Evolutionary conservation across 768 basidiomycete species (phyloP), one percentile per base, ranked within the genome.

Genomic region (Crassisporium funariophilum): DNA sequence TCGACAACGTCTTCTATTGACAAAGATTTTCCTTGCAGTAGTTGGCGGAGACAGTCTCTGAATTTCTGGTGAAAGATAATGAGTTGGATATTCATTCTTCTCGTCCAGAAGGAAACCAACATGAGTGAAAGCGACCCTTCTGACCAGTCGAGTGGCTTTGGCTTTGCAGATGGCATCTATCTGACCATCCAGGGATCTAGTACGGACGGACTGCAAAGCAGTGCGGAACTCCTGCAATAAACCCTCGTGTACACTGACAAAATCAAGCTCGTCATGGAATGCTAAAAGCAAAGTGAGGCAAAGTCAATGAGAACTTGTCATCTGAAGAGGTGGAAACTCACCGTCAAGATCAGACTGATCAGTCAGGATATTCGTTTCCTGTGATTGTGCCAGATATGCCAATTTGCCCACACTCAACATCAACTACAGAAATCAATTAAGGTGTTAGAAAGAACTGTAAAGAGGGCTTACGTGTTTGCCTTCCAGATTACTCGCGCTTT

Each of bases 321-420:
- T n/a, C n/a, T n/a, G 21, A 20, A 23, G 43, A 21, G 33, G 7
- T 38, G 60, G 69, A 41, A 60, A n/a, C n/a, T n/a, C n/a, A 84
- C 88, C 77, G 61, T 82, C 83, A 11, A 88, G 68, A 46, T 70
- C 69, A 23, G 59, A 60, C 44, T 83, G 79, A 33, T 87, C 81
- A 12, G 68, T 47, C 1, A 67, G 46, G 12, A 67, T 65, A 24
- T 72, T 69, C 1, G 66, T 66, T 54, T 84, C 85, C 49, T 89
- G 88, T 21, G 93, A 69, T 46, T 91, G 83, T 2, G 88, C 88
- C 11, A 97, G 72, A 57, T 90, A 82, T 0, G 86, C 73, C 9
- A 98, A 78, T 65, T 98, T 98, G 16, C 91, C 91, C 20, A 98
- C 81, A 59, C 92, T 94, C 45, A 95, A 79, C 80, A 91, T 85